phyloP scores from a whole-genome alignment of 345 rosid species.

The Trapa bicornis region DNA sequence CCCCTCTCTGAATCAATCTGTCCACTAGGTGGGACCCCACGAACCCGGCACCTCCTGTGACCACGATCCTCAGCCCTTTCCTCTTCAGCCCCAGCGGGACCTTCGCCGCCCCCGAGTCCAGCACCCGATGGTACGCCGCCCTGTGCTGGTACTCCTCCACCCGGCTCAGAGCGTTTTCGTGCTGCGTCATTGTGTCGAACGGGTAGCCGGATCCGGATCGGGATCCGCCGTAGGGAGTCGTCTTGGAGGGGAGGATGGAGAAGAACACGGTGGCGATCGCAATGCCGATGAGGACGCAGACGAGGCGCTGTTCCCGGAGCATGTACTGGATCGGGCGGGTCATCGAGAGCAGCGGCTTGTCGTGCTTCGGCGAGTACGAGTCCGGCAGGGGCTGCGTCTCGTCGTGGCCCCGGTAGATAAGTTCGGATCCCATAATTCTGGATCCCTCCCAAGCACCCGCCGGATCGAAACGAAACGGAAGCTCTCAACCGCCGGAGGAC shows the following conservation, averaged over 20 bases:
- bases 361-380: slow-evolving; percentile 55
- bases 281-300: slow-evolving; percentile 78
- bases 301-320: slow-evolving; percentile 87
- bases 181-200: slow-evolving; percentile 19
- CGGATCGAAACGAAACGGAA: background rate
- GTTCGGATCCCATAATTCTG: slow-evolving; percentile 38
- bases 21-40: slow-evolving; percentile 97
- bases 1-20: slow-evolving; percentile 82
- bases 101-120: slow-evolving; percentile 48
- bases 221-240: background rate
- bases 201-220: slow-evolving; percentile 6
- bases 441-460: background rate
- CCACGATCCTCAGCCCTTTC: slow-evolving; percentile 73
- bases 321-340: slow-evolving; percentile 60
- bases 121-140: slow-evolving; percentile 14
- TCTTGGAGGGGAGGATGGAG: slow-evolving; percentile 33
- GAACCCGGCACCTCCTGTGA: slow-evolving; percentile 99
- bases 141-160: slow-evolving; percentile 19
- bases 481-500: background rate
- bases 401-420: slow-evolving; percentile 73
- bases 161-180: slow-evolving; percentile 3
- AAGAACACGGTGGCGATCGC: slow-evolving; percentile 66
- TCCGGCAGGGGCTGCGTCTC: slow-evolving; percentile 42
- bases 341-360: slow-evolving; percentile 57
- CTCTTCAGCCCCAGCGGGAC: slow-evolving; percentile 76